These are phyloP conservation scores for Macrolepiota albuminosa DNA, from an alignment of 768 basidiomycete species.

Conservation along the genomic window DNA sequence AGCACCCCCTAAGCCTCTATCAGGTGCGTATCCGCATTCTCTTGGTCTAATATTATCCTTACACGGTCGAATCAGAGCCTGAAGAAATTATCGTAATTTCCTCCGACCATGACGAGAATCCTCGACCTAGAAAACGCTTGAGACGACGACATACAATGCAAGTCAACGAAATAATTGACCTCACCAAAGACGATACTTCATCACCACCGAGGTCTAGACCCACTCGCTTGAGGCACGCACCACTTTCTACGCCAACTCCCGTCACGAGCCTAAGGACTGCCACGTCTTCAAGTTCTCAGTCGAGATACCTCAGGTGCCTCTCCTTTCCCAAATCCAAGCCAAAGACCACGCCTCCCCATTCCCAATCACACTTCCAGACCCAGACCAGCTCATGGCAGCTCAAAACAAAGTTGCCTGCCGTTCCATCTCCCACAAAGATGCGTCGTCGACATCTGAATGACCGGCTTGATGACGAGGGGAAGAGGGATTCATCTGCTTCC, in stretches of 20 bases:
- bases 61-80: not conserved
- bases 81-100: not conserved
- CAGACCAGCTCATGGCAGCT: not conserved
- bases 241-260: not conserved
- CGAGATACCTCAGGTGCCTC: not conserved
- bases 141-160: not conserved
- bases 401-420: not conserved
- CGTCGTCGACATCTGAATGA: not conserved
- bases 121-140: not conserved
- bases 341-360: not conserved
- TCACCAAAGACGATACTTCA: not conserved
- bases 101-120: not conserved
- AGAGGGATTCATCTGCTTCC: not conserved
- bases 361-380: not conserved
- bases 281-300: not conserved
- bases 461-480: not conserved
- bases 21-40: not conserved
- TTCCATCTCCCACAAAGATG: not conserved
- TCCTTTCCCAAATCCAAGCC: not conserved
- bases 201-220: not conserved
- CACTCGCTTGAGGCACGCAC: not conserved
- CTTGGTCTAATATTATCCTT: not conserved
- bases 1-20: not conserved
- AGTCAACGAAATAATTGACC: not conserved
- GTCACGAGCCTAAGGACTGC: not conserved